Conservation (phyloP, 352 stramenopile genomes). For the Peronospora tabacina region DNA sequence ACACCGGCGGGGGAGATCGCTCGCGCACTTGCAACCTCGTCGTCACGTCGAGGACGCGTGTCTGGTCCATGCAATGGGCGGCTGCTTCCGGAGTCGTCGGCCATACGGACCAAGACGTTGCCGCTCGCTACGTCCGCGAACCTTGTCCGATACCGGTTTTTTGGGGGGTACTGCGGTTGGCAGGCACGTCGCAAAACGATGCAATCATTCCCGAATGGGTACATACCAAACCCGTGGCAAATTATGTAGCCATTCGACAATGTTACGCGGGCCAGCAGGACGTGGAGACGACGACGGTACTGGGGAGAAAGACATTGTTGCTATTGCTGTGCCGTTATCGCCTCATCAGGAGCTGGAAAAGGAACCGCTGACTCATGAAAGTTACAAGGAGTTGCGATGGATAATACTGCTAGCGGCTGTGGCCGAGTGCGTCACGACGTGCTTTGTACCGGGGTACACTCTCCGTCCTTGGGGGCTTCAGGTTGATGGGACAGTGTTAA, state of each 20-base stretch:
- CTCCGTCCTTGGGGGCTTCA: slow-evolving; percentile 41
- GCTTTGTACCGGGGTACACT: slow-evolving; percentile 53
- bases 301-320: slow-evolving; percentile 6
- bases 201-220: neutral
- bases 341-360: slow-evolving; percentile 13
- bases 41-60: slow-evolving; percentile 2
- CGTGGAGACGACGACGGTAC: neutral
- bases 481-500: slow-evolving; percentile 59
- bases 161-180: too few species aligned
- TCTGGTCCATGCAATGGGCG: slow-evolving; percentile 9
- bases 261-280: too few species aligned
- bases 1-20: slow-evolving; percentile 8
- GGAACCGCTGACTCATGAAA: slow-evolving; percentile 32
- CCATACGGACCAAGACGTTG: slow-evolving; percentile 12
- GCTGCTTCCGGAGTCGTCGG: slow-evolving; percentile 9
- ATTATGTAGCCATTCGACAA: slow-evolving; percentile 1
- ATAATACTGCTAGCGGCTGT: slow-evolving; percentile 54
- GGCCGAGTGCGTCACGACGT: slow-evolving; percentile 76
- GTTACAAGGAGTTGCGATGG: slow-evolving; percentile 62
- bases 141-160: neutral
- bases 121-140: slow-evolving; percentile 5
- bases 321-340: slow-evolving; percentile 3
- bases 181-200: neutral
- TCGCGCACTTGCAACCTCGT: slow-evolving; percentile 8
- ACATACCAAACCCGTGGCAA: too few species aligned